phyloP scores from a whole-genome alignment of 176 grass and related monocot genomes.

The Canna indica region DNA sequence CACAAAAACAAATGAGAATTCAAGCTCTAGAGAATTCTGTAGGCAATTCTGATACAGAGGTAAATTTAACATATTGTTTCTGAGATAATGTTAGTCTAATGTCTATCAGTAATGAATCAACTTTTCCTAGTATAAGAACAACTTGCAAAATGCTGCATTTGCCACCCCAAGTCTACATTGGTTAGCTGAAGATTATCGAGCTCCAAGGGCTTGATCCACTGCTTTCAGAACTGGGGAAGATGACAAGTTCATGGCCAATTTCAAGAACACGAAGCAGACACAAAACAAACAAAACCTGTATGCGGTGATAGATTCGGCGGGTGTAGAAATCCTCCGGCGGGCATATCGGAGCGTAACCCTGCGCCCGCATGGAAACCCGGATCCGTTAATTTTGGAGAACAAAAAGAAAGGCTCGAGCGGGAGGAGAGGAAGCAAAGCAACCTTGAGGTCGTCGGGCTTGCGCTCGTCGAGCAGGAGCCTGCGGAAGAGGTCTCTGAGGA shows the following conservation, averaged over 20 bases:
- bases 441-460: constrained; percentile 4
- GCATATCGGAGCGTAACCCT: constrained; percentile 6
- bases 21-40: not conserved
- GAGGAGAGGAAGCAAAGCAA: not conserved
- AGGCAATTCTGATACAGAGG: not conserved
- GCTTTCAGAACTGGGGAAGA: no score
- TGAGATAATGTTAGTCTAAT: not conserved
- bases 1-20: not conserved
- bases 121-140: no score
- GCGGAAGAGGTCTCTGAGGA: constrained; percentile 4
- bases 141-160: no score
- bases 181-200: no score
- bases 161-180: no score
- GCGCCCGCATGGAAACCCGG: not conserved
- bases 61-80: not conserved
- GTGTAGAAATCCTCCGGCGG: constrained; percentile 7
- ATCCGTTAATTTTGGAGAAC: not conserved
- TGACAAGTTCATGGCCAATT: no score
- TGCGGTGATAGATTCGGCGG: constrained; percentile 10
- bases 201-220: no score
- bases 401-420: no score
- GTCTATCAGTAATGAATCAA: not conserved
- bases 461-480: not conserved
- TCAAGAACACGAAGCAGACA: not conserved
- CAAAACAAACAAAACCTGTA: not conserved